Evolutionary conservation across 148 eudicot genomes (phyloP).

Genomic region (Fagopyrum tataricum): DNA sequence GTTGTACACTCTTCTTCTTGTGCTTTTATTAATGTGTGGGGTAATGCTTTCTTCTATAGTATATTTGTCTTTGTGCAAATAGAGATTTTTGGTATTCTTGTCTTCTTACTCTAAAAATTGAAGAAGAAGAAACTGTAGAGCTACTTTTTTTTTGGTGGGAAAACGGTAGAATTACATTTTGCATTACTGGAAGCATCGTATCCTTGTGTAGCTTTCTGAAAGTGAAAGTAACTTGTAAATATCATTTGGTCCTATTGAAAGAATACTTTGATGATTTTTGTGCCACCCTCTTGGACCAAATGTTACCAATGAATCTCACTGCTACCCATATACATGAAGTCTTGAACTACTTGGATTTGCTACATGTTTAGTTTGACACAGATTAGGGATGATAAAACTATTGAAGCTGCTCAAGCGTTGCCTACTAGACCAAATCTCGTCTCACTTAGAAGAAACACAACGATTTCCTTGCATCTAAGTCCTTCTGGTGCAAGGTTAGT

Average conservation of each 20-base stretch:
- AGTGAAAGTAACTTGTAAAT: background rate
- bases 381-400: background rate
- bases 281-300: too few relatives aligned
- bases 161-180: too few relatives aligned
- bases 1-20: background rate
- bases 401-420: slow-evolving; percentile 3
- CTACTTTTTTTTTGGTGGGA: too few relatives aligned
- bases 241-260: background rate
- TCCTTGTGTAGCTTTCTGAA: background rate
- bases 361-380: background rate
- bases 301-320: background rate
- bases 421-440: slow-evolving; percentile 1
- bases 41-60: background rate
- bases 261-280: too few relatives aligned
- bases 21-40: background rate
- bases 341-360: background rate
- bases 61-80: background rate
- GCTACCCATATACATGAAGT: background rate
- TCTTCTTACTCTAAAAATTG: background rate
- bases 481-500: slow-evolving; percentile 7
- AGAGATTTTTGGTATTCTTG: background rate
- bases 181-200: background rate
- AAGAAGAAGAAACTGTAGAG: background rate
- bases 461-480: background rate
- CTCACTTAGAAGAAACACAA: background rate